A percentile compares a stretch with the other conserved stretches of the same genome.
These are phyloP conservation scores for Aspergillus tamarii DNA, from an alignment of 2,329 filamentous ascomycete genomes.

Conservation along the genomic window DNA sequence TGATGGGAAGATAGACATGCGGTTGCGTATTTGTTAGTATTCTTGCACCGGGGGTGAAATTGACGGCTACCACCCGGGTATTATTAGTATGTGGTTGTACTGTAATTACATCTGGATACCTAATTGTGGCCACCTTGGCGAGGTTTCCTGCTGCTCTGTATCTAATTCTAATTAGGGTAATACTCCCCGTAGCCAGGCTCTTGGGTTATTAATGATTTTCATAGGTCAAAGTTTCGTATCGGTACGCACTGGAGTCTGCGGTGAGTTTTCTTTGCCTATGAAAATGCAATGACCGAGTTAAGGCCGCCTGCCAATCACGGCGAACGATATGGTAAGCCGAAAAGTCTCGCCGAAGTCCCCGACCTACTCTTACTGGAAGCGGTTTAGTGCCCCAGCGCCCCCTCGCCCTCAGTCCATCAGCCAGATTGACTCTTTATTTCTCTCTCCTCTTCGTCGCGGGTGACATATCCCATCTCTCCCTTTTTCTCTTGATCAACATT, in stretches of 20 bases:
- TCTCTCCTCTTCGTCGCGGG: slow-evolving; percentile 2
- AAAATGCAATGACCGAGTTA: background rate
- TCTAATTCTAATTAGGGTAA: background rate
- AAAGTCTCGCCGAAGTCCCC: background rate
- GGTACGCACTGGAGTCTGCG: too few species aligned
- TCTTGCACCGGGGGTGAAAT: too few species aligned
- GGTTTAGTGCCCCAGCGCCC: background rate
- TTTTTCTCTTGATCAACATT: background rate
- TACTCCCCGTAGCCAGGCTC: background rate
- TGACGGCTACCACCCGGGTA: too few species aligned
- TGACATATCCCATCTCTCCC: background rate
- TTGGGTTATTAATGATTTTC: background rate
- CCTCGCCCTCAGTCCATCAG: background rate
- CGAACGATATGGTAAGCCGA: slow-evolving; percentile 6
- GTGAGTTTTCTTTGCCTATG: background rate
- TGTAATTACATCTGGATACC: too few species aligned
- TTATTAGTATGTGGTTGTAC: too few species aligned
- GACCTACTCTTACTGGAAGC: background rate
- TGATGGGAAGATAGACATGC: background rate
- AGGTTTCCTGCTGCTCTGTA: too few species aligned
- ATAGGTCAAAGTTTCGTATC: too few species aligned
- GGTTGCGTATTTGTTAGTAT: too few species aligned
- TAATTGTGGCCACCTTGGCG: too few species aligned
- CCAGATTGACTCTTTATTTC: background rate
- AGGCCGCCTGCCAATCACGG: slow-evolving; percentile 3